A percentile compares a stretch with the other conserved stretches of the same genome.
Evolutionary conservation across 2,329 filamentous ascomycete species (phyloP).

Genomic region (Coniochaeta sp.): DNA sequence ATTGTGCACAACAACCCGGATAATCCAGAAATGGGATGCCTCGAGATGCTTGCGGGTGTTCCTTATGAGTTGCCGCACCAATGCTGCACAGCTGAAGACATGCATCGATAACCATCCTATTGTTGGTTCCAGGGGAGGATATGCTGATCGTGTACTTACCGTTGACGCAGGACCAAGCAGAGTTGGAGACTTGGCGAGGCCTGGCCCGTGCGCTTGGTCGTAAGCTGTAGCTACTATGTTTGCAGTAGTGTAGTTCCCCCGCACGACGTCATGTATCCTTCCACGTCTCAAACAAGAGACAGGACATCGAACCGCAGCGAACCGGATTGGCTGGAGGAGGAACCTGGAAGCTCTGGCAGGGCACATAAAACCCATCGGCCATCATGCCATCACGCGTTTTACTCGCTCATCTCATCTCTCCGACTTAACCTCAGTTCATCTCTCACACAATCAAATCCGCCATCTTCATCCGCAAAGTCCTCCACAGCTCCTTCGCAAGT

Average conservation of each 20-base stretch:
- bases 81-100: too few species aligned
- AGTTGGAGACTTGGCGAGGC: not conserved
- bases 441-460: not conserved
- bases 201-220: not conserved
- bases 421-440: not conserved
- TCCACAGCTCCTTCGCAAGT: not conserved
- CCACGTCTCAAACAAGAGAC: not conserved
- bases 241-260: too few species aligned
- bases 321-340: not conserved
- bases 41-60: too few species aligned
- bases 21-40: too few species aligned
- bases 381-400: constrained; percentile 2
- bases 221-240: not conserved
- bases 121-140: too few species aligned
- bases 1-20: too few species aligned
- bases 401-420: constrained; percentile 1
- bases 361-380: not conserved
- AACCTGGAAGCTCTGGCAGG: not conserved
- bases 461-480: not conserved
- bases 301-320: not conserved
- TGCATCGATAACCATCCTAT: too few species aligned
- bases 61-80: too few species aligned
- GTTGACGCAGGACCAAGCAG: not conserved
- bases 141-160: too few species aligned
- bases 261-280: constrained; percentile 5